A percentile compares a stretch with the other conserved stretches of the same genome.
phyloP scores from a whole-genome alignment of 2,329 filamentous ascomycete genomes.

The Penicillium sumatraense region DNA sequence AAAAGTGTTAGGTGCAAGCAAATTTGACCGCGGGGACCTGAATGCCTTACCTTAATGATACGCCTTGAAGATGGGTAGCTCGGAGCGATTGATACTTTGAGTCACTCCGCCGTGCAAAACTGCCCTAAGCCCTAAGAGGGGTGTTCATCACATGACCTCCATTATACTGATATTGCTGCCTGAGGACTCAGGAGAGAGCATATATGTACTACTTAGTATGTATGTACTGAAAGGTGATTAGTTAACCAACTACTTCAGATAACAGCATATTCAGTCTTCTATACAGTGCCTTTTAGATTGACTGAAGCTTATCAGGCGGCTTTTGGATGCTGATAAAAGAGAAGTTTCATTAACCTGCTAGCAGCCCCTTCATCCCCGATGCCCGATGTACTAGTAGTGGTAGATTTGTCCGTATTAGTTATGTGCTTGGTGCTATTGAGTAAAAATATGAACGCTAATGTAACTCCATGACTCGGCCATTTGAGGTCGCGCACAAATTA shows the following conservation, averaged over 20 bases:
- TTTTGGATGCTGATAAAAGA: too few species aligned
- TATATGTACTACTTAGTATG: neutral
- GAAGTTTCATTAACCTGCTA: too few species aligned
- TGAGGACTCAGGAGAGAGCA: neutral
- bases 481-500: neutral
- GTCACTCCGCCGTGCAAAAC: constrained; percentile 36
- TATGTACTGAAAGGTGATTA: too few species aligned
- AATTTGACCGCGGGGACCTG: neutral
- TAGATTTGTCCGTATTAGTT: neutral
- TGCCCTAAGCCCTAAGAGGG: constrained; percentile 44
- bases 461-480: neutral
- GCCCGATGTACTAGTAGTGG: neutral
- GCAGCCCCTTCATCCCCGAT: neutral
- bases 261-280: too few species aligned
- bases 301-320: too few species aligned
- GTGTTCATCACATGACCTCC: constrained; percentile 21
- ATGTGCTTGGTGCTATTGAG: neutral
- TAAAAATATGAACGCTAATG: neutral
- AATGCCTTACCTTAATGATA: constrained; percentile 24
- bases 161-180: neutral
- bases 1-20: constrained; percentile 3
- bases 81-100: constrained; percentile 23
- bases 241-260: too few species aligned
- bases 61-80: constrained; percentile 17
- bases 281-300: too few species aligned